Base-by-base conservation (phyloP, 2,329 filamentous ascomycete species). In the Tolypocladium inflatum region DNA sequence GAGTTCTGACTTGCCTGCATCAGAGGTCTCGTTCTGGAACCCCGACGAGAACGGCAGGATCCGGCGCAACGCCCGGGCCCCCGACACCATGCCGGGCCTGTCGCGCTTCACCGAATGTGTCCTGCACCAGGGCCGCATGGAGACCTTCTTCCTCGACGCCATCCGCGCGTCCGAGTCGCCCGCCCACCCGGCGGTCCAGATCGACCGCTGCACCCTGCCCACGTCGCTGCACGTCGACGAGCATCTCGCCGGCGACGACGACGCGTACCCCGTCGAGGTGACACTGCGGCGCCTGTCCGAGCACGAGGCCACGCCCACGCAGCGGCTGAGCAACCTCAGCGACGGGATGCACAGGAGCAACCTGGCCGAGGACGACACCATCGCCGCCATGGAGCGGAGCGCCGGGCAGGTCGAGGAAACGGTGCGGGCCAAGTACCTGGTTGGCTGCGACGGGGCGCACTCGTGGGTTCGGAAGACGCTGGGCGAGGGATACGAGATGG, bases 71-170 rank as follows among this genome's bases (percentile, higher is more conserved):
- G 83, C 82, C 55, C 78, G 82, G 50, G 83, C 86, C n/a, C 78
- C 81, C 0, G 85, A 89, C 68, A 85, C 81, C 0, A 80, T 81
- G 55, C 76, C 79, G 1, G 83, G 81, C 2, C 74, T 87, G 55
- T 84, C 78, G 26, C 78, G 79, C 17, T 89, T 88, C 64, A 80
- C 82, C 57, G 81, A 90, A 66, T 80, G 84, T 3, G 83, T 88
- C 4, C 69, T 91, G 43, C 87, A 89, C 63, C 88, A 91, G 70
- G 88, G 86, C 3, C 80, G 86, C 1, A 83, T 90, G 60, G 87
- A 90, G 66, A 75, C 79, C 1, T 87, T 86, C 67, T 85, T 88
- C 63, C 74, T 87, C 0, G 84, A 88, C 61, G 78, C 80, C 52
- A 81, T 88, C 55, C 77, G 78, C 61, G 71, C 81, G 56, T 70